Base-by-base conservation (phyloP, 2,329 filamentous ascomycete species). In the Mycocentrospora acerina region DNA sequence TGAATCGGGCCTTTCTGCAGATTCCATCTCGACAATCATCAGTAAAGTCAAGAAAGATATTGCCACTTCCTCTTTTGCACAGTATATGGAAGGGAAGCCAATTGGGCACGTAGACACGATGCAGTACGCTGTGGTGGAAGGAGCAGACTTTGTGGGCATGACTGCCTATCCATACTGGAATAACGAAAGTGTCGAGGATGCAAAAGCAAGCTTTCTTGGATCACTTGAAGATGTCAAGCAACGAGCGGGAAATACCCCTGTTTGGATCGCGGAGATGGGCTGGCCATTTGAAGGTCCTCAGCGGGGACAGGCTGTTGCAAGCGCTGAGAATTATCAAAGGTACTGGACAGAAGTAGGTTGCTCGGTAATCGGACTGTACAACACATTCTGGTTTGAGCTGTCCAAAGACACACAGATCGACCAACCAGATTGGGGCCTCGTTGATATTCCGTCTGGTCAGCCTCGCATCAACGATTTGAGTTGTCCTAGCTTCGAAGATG, bases 1-100 rank as follows among this genome's bases (percentile, higher is more conserved):
- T 83, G 85, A 2, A 74, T 78, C 18, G n/a, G 82, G 76, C 9
- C 85, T 85, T 36, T 75, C 82, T 36, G 78, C 79, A 53, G 67
- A 78, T 0, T 77, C 80, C 24, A 71, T 94, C 28, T 75, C 79
- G 45, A 59, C 69, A 33, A 90, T 88, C 67, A 51, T 66, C 27
- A 38, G 44, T 1, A 37, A 45, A 15, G 55, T 65, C 5, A 52
- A 46, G 12, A 34, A 48, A 4, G 28, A 77, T 4, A 78, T 93
- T 57, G 60, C 76, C 15, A 77, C 77, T 40, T 87, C 86, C 7
- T 60, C 71, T 24, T 72, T 84, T 16, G 71, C 76, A 24, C 66
- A 69, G 3, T 52, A 50, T 17, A 53, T 57, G 44, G 31, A 48
- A 18, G 28, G 33, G 13, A 76, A 72, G 18, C 74, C 80, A 7